phyloP scores from a whole-genome alignment of 257 asterid species.

The Mitragyna speciosa region DNA sequence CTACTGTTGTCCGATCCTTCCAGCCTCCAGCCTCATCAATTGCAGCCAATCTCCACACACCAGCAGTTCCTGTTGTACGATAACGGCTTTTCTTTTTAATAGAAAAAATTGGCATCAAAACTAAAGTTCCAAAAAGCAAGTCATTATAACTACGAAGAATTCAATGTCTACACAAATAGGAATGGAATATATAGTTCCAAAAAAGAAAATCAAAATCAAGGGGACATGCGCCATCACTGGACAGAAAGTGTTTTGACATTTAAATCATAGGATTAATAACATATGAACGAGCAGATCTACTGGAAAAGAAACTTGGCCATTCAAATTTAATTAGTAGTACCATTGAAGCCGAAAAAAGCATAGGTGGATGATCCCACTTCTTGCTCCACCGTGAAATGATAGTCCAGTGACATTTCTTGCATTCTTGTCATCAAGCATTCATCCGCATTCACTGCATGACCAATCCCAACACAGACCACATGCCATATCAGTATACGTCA shows the following conservation, averaged over 20 bases:
- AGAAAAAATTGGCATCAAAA: neutral
- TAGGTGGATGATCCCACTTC: constrained; percentile 94
- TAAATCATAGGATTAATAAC: neutral
- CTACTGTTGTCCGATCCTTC: constrained; percentile 94
- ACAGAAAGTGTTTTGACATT: neutral
- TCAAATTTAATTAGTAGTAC: constrained; percentile 30
- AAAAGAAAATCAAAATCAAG: neutral
- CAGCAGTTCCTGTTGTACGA: constrained; percentile 67
- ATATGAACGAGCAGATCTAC: neutral
- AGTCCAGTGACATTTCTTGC: constrained; percentile 98
- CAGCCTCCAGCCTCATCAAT: constrained; percentile 98
- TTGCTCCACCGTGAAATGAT: constrained; percentile 93
- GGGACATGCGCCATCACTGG: neutral
- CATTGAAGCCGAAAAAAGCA: constrained; percentile 95
- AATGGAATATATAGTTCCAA: no score
- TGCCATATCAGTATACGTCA: neutral
- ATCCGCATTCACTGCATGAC: constrained; percentile 75
- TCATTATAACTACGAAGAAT: neutral
- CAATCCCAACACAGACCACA: neutral
- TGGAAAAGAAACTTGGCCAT: neutral
- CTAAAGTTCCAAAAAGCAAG: neutral
- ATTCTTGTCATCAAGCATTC: constrained; percentile 97
- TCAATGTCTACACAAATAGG: neutral
- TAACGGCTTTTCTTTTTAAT: neutral
- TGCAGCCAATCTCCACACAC: constrained; percentile 93